These are phyloP conservation scores for Fusarium kyushuense DNA, from an alignment of 2,329 filamentous ascomycete genomes.

Conservation along the genomic window DNA sequence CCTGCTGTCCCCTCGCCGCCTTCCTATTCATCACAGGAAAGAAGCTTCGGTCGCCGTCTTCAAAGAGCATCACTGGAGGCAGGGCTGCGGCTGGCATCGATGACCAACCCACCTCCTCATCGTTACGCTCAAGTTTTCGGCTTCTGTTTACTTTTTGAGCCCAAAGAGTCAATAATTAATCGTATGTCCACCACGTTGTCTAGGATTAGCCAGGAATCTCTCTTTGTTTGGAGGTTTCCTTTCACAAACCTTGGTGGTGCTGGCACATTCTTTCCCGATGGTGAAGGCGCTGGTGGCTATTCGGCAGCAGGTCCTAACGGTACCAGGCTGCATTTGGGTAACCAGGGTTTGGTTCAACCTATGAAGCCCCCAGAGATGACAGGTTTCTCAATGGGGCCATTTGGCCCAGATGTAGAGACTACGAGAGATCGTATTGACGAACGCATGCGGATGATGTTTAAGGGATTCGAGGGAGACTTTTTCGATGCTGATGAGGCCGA, in stretches of 20 bases:
- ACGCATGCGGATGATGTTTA: conserved; percentile 65
- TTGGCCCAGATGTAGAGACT: conserved; percentile 55
- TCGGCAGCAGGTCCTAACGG: neutral
- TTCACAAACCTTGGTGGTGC: conserved; percentile 75
- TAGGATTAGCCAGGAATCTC: conserved; percentile 54
- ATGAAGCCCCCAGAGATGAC: conserved; percentile 43
- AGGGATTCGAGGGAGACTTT: conserved; percentile 79
- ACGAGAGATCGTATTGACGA: conserved; percentile 57
- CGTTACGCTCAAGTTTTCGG: conserved; percentile 72
- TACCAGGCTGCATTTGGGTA: conserved; percentile 49
- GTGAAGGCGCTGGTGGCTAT: conserved; percentile 8
- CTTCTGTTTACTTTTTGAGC: conserved; percentile 74
- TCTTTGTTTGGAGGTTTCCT: conserved; percentile 71
- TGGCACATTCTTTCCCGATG: conserved; percentile 70
- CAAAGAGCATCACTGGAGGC: conserved; percentile 74
- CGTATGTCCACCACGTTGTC: conserved; percentile 54
- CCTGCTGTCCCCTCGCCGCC: conserved; percentile 58
- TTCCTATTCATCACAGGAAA: conserved; percentile 73
- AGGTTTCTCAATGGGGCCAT: conserved; percentile 61
- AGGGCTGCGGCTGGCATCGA: conserved; percentile 68
- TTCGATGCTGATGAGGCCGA: conserved; percentile 83
- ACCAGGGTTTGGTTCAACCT: conserved; percentile 51
- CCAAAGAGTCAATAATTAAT: conserved; percentile 60
- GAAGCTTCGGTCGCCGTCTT: conserved; percentile 76
- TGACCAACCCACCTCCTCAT: conserved; percentile 61